A percentile compares a stretch with the other conserved stretches of the same genome.
phyloP scores from a whole-genome alignment of 1,284 basidiomycete genomes.

The Veloporphyrellus conicus region DNA sequence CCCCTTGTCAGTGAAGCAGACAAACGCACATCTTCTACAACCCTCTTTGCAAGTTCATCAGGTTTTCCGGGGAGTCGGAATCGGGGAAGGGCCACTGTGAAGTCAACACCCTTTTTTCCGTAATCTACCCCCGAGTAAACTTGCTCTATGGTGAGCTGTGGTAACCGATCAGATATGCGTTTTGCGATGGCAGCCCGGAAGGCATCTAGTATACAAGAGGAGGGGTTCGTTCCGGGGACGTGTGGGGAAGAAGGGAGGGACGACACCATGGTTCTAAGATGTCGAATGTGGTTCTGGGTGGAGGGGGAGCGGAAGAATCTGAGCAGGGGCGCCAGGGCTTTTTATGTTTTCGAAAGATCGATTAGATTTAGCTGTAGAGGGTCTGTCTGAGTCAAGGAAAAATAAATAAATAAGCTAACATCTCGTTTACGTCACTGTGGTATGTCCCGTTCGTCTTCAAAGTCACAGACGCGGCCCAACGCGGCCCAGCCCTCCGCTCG shows the following conservation, averaged over 20 bases:
- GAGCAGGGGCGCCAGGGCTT: conserved; percentile 11
- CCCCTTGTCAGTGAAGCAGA: background rate
- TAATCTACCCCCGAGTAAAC: conserved; percentile 84
- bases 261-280: conserved; percentile 22
- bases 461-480: conserved; percentile 17
- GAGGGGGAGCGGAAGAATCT: background rate
- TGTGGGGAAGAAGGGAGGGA: conserved; percentile 25
- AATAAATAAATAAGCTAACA: background rate
- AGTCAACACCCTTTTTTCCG: conserved; percentile 90
- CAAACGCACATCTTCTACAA: conserved; percentile 64
- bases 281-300: conserved; percentile 1
- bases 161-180: conserved; percentile 67
- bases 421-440: no score
- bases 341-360: background rate
- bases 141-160: conserved; percentile 64
- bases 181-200: conserved; percentile 85
- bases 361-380: background rate
- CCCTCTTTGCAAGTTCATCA: conserved; percentile 72
- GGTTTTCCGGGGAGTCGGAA: conserved; percentile 86
- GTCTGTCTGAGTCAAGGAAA: background rate
- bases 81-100: conserved; percentile 86
- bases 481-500: conserved; percentile 14
- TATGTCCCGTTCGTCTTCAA: conserved; percentile 30
- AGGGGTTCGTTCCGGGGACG: conserved; percentile 67
- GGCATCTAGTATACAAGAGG: conserved; percentile 71